phyloP scores from a whole-genome alignment of 495 filamentous ascomycete genomes.

The Choiromyces venosus region DNA sequence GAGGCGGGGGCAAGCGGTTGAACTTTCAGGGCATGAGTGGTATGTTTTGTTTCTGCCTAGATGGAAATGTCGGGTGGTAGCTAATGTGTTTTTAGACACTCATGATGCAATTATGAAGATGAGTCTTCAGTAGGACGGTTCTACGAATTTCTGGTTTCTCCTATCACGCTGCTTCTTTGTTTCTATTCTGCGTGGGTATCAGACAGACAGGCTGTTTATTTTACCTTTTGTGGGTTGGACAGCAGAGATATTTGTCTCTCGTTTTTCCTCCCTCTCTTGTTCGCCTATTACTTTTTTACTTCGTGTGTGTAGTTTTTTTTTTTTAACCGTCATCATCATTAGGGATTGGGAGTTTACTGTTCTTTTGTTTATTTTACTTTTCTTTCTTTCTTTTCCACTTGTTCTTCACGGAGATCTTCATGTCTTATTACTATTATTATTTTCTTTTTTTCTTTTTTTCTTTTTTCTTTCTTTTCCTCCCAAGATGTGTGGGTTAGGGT shows the following conservation, averaged over 20 bases:
- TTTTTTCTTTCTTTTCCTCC: neutral
- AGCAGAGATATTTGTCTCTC: neutral
- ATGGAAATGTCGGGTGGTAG: neutral
- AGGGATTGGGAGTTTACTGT: neutral
- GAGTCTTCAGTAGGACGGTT: slow-evolving; percentile 66
- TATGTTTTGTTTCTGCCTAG: slow-evolving; percentile 16
- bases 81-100: slow-evolving; percentile 55
- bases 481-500: slow-evolving; percentile 3
- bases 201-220: neutral
- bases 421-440: no score
- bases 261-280: neutral
- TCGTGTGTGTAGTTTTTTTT: neutral
- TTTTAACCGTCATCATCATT: neutral
- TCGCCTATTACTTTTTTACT: neutral
- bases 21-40: slow-evolving; percentile 85
- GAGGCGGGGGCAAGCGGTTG: slow-evolving; percentile 58
- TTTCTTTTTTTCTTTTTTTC: slow-evolving; percentile 1
- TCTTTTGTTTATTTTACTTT: neutral
- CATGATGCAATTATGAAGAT: slow-evolving; percentile 95
- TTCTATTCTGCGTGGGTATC: neutral
- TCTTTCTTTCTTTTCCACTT: neutral
- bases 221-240: neutral
- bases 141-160: neutral
- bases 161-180: neutral
- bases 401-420: neutral